Evolutionary conservation across 768 basidiomycete genomes (phyloP).

Genomic region (Obba rivulosa): DNA sequence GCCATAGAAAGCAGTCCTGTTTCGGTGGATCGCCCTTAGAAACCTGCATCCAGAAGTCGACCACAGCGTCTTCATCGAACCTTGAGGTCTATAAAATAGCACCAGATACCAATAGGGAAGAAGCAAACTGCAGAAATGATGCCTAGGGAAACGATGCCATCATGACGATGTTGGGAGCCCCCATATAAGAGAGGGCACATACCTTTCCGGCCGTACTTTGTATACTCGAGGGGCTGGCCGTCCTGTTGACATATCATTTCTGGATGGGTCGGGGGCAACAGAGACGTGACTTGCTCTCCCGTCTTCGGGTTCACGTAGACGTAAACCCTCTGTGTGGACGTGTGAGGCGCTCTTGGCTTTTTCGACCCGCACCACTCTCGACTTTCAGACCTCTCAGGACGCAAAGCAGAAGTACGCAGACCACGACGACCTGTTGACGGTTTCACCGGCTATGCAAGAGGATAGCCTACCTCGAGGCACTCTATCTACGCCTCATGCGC

Average conservation of each 20-base stretch:
- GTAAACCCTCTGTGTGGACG: constrained; percentile 49
- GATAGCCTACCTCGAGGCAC: too few species aligned
- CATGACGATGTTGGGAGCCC: too few species aligned
- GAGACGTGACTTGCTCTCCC: constrained; percentile 11
- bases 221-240: constrained; percentile 58
- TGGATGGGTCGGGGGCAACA: constrained; percentile 39
- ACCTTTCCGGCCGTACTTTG: constrained; percentile 63
- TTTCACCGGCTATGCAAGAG: too few species aligned
- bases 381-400: too few species aligned
- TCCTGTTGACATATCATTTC: constrained; percentile 80
- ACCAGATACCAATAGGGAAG: constrained; percentile 80
- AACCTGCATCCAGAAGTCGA: constrained; percentile 25
- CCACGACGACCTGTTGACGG: too few species aligned
- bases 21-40: constrained; percentile 11
- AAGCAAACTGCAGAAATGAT: constrained; percentile 78
- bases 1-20: too few species aligned
- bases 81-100: constrained; percentile 70
- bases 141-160: constrained; percentile 43
- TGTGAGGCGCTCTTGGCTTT: too few species aligned
- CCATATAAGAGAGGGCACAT: too few species aligned
- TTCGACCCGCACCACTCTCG: too few species aligned
- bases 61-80: constrained; percentile 59
- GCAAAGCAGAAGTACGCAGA: too few species aligned
- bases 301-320: constrained; percentile 64
- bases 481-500: too few species aligned